Evolutionary conservation across 148 eudicot species (phyloP), one percentile per base, ranked within the genome.

Genomic region (Dysphania ambrosioides): DNA sequence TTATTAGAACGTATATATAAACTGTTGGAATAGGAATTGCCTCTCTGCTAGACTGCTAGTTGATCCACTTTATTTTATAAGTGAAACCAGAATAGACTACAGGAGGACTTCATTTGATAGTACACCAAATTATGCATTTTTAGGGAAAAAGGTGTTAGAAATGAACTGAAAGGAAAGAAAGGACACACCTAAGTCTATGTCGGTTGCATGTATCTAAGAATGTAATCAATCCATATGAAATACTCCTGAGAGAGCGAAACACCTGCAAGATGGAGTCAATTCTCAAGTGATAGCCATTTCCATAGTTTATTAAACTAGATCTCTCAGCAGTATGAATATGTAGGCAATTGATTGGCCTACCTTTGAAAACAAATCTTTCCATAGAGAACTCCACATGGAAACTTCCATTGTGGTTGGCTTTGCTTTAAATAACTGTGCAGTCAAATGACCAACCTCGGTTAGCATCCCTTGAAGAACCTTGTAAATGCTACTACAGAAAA

Each of bases 301-400:
- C 30, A 24, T 12, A 19, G 21, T 66, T 34, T 1, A 19, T 38
- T n/a, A 58, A 31, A 59, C 21, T 65, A 19, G 32, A 71, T 1
- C 18, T 32, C 34, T 59, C 66, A 21, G 9, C 61, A 34, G 38
- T 6, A 36, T 23, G 23, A 29, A 69, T 19, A 19, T 7, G 13
- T 12, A 31, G 38, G 72, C 65, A 76, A 73, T n/a, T 26, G 21
- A 31, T 60, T n/a, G 35, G 21, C 7, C 10, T 66, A 91, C 97
- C 96, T 92, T 83, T 31, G 96, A 90, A 82, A 92, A 89, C 61
- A 95, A 88, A 75, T 95, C 99, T 71, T 87, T 84, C 93, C 93
- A 92, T 51, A 95, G 90, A 56, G 92, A 74, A 59, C 81, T 88
- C 97, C 94, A 90, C 72, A 87, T 69, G 19, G 97, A 90, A 79